These are phyloP conservation scores for Pleurotus cornucopiae DNA, from an alignment of 768 basidiomycete genomes.

Conservation along the genomic window DNA sequence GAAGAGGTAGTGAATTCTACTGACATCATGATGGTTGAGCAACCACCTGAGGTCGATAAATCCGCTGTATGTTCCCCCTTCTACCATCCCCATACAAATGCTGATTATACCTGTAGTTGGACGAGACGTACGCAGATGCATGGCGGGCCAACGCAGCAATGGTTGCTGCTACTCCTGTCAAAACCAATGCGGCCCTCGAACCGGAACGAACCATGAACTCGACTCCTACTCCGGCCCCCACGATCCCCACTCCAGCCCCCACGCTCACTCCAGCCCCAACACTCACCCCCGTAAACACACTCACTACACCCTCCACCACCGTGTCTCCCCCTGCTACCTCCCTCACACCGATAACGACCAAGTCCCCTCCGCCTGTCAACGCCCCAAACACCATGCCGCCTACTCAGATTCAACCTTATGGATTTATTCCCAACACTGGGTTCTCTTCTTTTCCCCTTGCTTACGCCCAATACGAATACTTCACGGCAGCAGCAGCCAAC, in stretches of 20 bases:
- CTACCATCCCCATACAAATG: background rate
- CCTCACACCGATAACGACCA: slow-evolving; percentile 2
- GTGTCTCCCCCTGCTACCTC: slow-evolving; percentile 7
- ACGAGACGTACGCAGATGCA: slow-evolving; percentile 53
- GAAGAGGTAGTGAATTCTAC: slow-evolving; percentile 14
- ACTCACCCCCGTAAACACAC: slow-evolving; percentile 10
- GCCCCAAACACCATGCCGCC: slow-evolving; percentile 11
- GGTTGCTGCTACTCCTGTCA: slow-evolving; percentile 15
- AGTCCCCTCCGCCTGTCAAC: slow-evolving; percentile 12
- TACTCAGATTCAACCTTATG: slow-evolving; percentile 13
- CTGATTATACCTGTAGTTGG: slow-evolving; percentile 30
- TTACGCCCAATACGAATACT: slow-evolving; percentile 16
- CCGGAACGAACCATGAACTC: slow-evolving; percentile 7
- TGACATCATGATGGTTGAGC: background rate
- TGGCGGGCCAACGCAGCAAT: slow-evolving; percentile 56
- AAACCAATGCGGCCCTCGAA: slow-evolving; percentile 6
- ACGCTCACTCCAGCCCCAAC: slow-evolving; percentile 11
- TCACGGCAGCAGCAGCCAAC: background rate
- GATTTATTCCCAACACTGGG: slow-evolving; percentile 11
- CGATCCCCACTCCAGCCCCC: slow-evolving; percentile 7
- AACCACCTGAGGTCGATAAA: background rate
- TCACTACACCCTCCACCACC: slow-evolving; percentile 5
- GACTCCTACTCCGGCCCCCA: slow-evolving; percentile 9
- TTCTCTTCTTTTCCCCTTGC: slow-evolving; percentile 14
- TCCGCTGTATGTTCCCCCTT: slow-evolving; percentile 10